phyloP scores from a whole-genome alignment of 345 rosid genomes.

The Murraya paniculata region DNA sequence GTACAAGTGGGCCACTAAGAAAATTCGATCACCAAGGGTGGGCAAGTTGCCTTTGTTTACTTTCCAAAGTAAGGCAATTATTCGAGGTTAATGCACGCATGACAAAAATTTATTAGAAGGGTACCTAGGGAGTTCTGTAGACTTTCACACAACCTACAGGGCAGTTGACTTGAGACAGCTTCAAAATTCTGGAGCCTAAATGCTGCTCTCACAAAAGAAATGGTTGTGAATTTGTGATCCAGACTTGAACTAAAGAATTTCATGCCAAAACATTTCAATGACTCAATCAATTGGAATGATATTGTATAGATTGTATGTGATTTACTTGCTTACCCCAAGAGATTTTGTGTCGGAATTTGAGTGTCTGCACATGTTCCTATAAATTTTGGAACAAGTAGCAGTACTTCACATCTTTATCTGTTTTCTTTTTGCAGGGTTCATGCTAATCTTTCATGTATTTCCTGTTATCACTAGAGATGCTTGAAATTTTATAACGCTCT shows the following conservation, averaged over 20 bases:
- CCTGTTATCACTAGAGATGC: too few relatives aligned
- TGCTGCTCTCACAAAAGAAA: neutral
- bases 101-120: neutral
- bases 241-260: neutral
- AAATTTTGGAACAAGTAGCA: too few relatives aligned
- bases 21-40: neutral
- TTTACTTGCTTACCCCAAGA: neutral
- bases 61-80: neutral
- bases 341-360: neutral
- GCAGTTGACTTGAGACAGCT: neutral
- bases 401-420: too few relatives aligned
- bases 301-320: neutral
- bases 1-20: neutral
- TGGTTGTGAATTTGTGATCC: neutral
- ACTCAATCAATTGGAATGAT: neutral
- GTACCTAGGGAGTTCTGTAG: too few relatives aligned
- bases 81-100: neutral
- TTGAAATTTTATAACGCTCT: too few relatives aligned
- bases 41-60: too few relatives aligned
- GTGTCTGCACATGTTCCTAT: neutral
- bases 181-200: neutral
- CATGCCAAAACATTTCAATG: neutral
- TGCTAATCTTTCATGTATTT: too few relatives aligned
- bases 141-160: neutral
- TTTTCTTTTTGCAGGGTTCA: too few relatives aligned